Evolutionary conservation across 768 basidiomycete species (phyloP), one percentile per base, ranked within the genome.

Genomic region (Lentinula detonsa): DNA sequence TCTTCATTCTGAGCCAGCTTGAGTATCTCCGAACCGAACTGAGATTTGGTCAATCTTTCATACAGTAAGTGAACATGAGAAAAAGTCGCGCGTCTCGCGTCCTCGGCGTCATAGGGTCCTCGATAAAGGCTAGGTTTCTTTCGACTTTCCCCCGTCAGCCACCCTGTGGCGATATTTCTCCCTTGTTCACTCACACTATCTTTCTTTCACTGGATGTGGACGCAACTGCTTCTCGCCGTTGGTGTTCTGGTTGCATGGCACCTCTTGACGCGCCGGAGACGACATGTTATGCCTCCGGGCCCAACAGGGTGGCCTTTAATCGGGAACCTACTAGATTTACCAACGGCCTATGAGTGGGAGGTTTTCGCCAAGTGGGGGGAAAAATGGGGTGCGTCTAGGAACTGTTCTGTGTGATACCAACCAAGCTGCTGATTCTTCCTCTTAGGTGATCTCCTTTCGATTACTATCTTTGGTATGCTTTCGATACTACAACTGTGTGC

Each of bases 361-460:
- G 43, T 46, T 6, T 65, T 55, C 40, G 46, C 50, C 35, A 48
- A 61, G 23, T 65, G 65, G 65, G 40, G 45, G 10, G 37, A 61
- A 18, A 45, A 49, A 56, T 65, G 64, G 54, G 65, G 65, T 64
- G 8, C 18, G 59, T 51, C 16, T 43, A 35, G 11, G 21, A 48
- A 5, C 2, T 11, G 1, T 23, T 35, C 42, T n/a, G 8, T 23
- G 5, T 8, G 46, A 21, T 21, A 23, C 2, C 46, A 23, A 23
- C 1, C 45, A 23, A 7, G 11, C 9, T 18, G 7, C n/a, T 21
- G 4, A 48, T 48, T 21, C 16, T 11, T 6, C 15, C 45, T 33
- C 18, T 13, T 21, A 70, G 69, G 69, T 31, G 64, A 68, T 39
- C 59, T 70, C 50, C 59, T 68, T 9, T 66, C 62, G 13, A 18